Evolutionary conservation across 1,139 yeast genomes (phyloP).

Genomic region (Scheffersomyces insectosa): DNA sequence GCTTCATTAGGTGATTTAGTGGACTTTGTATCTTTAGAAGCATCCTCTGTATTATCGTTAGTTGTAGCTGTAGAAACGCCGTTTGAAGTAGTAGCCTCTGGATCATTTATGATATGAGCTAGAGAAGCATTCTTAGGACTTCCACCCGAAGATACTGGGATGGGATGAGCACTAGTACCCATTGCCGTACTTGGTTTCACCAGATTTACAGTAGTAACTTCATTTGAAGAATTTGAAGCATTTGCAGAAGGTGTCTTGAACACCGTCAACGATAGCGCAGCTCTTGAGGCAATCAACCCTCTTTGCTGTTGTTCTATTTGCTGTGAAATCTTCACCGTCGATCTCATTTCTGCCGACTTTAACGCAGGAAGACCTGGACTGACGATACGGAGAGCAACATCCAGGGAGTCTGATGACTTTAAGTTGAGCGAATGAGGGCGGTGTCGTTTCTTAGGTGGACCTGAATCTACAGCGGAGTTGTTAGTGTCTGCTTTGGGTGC

Average conservation of each 20-base stretch:
- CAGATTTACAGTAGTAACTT: too few species aligned
- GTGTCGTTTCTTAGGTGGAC: conserved; percentile 17
- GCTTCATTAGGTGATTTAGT: neutral
- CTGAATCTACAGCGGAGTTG: neutral
- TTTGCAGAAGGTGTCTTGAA: conserved; percentile 2
- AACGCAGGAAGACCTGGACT: conserved; percentile 52
- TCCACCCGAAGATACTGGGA: neutral
- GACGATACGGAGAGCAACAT: conserved; percentile 40
- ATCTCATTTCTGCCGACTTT: conserved; percentile 43
- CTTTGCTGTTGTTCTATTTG: conserved; percentile 51
- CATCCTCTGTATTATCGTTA: neutral
- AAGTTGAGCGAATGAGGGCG: conserved; percentile 28
- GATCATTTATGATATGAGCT: too few species aligned
- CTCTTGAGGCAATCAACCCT: conserved; percentile 44
- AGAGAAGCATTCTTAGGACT: neutral
- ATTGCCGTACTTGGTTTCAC: neutral
- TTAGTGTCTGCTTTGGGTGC: conserved; percentile 1
- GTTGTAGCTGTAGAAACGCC: neutral
- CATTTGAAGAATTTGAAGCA: conserved; percentile 1
- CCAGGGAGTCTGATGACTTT: conserved; percentile 13
- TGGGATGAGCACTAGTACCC: neutral
- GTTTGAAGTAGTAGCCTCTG: neutral
- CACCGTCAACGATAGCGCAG: conserved; percentile 1
- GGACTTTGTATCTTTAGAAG: neutral
- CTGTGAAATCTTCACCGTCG: conserved; percentile 47